Conservation (phyloP, 1,139 yeast species). For the Kodamaea plutei region DNA sequence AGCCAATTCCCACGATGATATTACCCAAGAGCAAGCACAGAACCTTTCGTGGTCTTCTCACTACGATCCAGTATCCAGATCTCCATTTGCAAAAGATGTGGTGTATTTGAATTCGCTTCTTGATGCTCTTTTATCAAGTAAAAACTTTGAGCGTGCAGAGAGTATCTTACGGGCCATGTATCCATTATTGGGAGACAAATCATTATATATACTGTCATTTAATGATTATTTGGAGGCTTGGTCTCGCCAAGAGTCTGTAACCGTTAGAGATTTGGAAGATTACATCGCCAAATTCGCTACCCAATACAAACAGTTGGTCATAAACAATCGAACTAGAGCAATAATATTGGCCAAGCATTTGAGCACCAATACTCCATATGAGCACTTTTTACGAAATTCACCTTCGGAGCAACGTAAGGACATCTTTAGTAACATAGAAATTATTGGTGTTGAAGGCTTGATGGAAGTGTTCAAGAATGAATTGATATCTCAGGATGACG, state of each 20-base stretch:
- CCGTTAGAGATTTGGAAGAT: conserved; percentile 23
- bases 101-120: conserved; percentile 70
- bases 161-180: conserved; percentile 57
- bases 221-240: conserved; percentile 38
- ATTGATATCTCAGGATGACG: conserved; percentile 23
- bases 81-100: conserved; percentile 53
- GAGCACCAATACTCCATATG: conserved; percentile 11
- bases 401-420: conserved; percentile 23
- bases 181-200: conserved; percentile 34
- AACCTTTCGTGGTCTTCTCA: conserved; percentile 36
- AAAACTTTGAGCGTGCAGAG: conserved; percentile 69
- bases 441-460: conserved; percentile 64
- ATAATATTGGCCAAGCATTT: conserved; percentile 19
- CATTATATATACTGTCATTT: conserved; percentile 31
- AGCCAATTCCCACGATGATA: conserved; percentile 11
- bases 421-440: conserved; percentile 62
- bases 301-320: conserved; percentile 26
- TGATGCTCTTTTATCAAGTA: conserved; percentile 73
- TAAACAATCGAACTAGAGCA: conserved; percentile 47
- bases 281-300: conserved; percentile 25
- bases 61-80: conserved; percentile 40
- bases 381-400: conserved; percentile 12
- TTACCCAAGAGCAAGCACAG: conserved; percentile 18
- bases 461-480: conserved; percentile 31
- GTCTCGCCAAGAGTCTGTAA: conserved; percentile 26